phyloP scores from a whole-genome alignment of 1,139 yeast genomes.

The Yamadazyma diddensiae region DNA sequence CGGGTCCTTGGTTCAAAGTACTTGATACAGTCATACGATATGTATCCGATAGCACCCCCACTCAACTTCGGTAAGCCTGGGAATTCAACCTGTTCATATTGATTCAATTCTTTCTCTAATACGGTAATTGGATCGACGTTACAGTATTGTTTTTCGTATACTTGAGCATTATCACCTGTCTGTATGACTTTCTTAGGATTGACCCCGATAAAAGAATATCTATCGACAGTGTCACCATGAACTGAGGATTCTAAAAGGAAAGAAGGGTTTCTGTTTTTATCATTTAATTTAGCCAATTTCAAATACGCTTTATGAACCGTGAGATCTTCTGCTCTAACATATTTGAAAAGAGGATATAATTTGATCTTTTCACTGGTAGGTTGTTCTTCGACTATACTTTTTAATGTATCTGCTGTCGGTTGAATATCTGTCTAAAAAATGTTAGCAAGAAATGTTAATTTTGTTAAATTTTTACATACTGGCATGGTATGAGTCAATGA shows the following conservation, averaged over 20 bases:
- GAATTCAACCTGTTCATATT: conserved; percentile 63
- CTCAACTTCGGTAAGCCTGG: conserved; percentile 83
- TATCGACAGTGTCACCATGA: conserved; percentile 83
- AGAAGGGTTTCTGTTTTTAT: conserved; percentile 57
- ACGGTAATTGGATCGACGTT: conserved; percentile 73
- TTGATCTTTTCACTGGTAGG: conserved; percentile 31
- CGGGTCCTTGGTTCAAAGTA: conserved; percentile 92
- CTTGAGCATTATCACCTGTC: conserved; percentile 57
- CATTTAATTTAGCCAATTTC: conserved; percentile 72
- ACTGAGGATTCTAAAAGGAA: conserved; percentile 85
- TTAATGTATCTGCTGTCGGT: conserved; percentile 56
- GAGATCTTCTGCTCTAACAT: conserved; percentile 69
- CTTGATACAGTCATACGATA: conserved; percentile 93
- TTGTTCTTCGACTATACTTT: conserved; percentile 42
- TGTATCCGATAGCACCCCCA: conserved; percentile 96
- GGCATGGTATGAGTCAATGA: conserved; percentile 2
- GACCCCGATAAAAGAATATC: conserved; percentile 88
- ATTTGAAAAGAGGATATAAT: conserved; percentile 76
- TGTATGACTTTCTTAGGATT: conserved; percentile 76
- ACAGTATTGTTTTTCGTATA: conserved; percentile 32
- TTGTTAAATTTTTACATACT: conserved; percentile 2
- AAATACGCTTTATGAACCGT: conserved; percentile 91
- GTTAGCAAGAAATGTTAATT: conserved; percentile 16
- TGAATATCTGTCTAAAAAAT: conserved; percentile 42
- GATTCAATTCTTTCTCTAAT: conserved; percentile 68